These are phyloP conservation scores for Xylaria sp. DNA, from an alignment of 2,329 filamentous ascomycete species.

Conservation along the genomic window DNA sequence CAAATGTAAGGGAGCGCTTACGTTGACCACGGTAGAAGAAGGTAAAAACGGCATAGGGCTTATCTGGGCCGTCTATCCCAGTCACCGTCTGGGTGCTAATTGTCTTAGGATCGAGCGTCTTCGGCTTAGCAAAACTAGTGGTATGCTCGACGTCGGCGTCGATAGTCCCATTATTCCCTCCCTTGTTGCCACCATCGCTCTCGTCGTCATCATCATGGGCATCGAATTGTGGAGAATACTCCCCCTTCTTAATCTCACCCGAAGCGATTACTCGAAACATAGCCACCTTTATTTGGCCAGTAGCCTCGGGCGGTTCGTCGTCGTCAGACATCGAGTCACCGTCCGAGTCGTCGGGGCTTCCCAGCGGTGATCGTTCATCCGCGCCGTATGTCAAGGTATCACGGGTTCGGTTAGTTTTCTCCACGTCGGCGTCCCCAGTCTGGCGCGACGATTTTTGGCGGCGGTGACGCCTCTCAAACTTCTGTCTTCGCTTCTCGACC, in stretches of 20 bases:
- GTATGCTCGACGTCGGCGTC: constrained; percentile 93
- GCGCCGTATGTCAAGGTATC: constrained; percentile 79
- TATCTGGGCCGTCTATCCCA: constrained; percentile 92
- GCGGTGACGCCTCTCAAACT: constrained; percentile 70
- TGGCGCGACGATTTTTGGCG: constrained; percentile 57
- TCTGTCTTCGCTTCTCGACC: constrained; percentile 84
- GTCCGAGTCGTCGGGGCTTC: constrained; percentile 72
- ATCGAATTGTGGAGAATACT: constrained; percentile 97
- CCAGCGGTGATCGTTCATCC: constrained; percentile 73
- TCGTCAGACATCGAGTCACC: constrained; percentile 71
- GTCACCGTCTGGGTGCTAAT: constrained; percentile 99
- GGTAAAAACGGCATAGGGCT: constrained; percentile 94
- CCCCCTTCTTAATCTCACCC: constrained; percentile 95
- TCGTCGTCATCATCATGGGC: constrained; percentile 93
- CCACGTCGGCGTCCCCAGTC: constrained; percentile 42
- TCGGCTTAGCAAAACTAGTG: constrained; percentile 95
- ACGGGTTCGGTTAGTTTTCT: constrained; percentile 47
- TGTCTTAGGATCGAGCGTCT: constrained; percentile 91
- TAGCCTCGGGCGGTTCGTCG: constrained; percentile 89
- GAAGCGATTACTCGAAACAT: constrained; percentile 94
- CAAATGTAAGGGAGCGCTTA: constrained; percentile 49
- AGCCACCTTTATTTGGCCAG: constrained; percentile 97
- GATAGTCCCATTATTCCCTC: constrained; percentile 60
- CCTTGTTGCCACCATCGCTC: constrained; percentile 51
- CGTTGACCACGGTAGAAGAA: constrained; percentile 97